Evolutionary conservation across 2,329 filamentous ascomycete genomes (phyloP), one percentile per base, ranked within the genome.

Genomic region (Pseudonectria foliicola): DNA sequence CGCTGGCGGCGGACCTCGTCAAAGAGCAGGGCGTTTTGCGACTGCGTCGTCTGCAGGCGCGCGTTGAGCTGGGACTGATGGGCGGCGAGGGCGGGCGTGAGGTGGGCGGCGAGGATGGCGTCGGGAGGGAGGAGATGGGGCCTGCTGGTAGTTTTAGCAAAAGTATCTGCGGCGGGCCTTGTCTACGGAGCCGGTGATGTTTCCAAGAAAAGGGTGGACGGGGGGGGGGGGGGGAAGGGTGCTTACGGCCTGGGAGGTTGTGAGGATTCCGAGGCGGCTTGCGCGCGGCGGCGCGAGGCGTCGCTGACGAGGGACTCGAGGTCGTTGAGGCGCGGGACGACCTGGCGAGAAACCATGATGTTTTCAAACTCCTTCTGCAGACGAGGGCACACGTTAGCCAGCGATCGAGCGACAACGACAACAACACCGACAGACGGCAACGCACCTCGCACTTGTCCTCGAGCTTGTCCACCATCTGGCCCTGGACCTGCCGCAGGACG

Each of bases 1-100:
- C 73, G 66, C 62, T 82, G 77, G 27, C 53, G 57, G 33, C 60
- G 56, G 10, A 81, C 62, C 35, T 69, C 66, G 28, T 66, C 65
- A 38, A 67, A 71, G 13, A 80, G 58, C 6, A 57, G 61, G 11
- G 70, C 68, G 52, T 82, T 82, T 48, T 71, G 66, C 12, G 67
- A 63, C 52, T 79, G 73, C 28, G 65, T 66, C 14, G 72, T 75
- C 49, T 74, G 71, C 24, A 81, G 60, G 30, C 62, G 64, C 7
- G 73, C 73, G 50, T 75, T 75, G 41, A 81, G 68, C 46, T 71
- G 68, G 3, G 67, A 68, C 35, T 71, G 70, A 51, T 78, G 73
- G 12, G 66, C 57, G 3, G 63, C 61, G 4, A 78, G 64, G 33
- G 72, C 63, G 1, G 74, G 71, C 6, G 62, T 55, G 15, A 79